Evolutionary conservation across 257 asterid genomes (phyloP).

Genomic region (Haberlea rhodopensis): DNA sequence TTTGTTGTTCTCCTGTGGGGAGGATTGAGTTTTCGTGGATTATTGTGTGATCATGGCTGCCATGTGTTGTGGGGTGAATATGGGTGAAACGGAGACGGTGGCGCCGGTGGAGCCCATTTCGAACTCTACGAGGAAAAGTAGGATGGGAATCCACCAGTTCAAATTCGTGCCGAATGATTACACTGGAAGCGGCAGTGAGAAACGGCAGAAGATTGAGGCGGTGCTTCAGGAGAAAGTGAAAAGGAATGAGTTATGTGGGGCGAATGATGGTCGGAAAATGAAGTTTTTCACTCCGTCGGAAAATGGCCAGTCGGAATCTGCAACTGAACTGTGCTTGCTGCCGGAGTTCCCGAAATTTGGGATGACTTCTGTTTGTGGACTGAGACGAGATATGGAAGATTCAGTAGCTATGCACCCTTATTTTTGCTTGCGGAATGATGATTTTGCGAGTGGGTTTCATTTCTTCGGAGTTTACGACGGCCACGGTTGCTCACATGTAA

Average conservation of each 20-base stretch:
- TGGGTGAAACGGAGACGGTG: conserved; percentile 65
- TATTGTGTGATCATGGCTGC: conserved; percentile 81
- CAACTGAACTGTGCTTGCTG: neutral
- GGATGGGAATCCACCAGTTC: conserved; percentile 76
- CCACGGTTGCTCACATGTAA: conserved; percentile 97
- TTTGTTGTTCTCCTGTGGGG: too few relatives aligned
- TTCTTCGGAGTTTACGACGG: conserved; percentile 92
- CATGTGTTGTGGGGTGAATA: conserved; percentile 54
- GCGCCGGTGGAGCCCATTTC: conserved; percentile 59
- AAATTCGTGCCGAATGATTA: conserved; percentile 58
- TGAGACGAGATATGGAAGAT: conserved; percentile 95
- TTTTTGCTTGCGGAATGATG: conserved; percentile 25
- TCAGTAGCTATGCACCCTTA: conserved; percentile 64
- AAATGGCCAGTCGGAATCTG: conserved; percentile 15
- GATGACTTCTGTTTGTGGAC: conserved; percentile 68
- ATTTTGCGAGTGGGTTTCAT: conserved; percentile 36
- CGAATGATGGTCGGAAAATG: conserved; percentile 1
- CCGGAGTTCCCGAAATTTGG: conserved; percentile 57
- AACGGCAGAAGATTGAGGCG: conserved; percentile 37
- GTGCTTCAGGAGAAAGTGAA: conserved; percentile 1
- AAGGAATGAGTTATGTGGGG: conserved; percentile 16
- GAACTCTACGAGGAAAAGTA: conserved; percentile 54
- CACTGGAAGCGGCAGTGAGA: conserved; percentile 40
- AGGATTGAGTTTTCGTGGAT: too few relatives aligned
- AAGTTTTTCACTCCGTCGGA: conserved; percentile 12